These are phyloP conservation scores for Oryza longistaminata DNA, from an alignment of 176 grass and related monocot genomes.

Conservation along the genomic window DNA sequence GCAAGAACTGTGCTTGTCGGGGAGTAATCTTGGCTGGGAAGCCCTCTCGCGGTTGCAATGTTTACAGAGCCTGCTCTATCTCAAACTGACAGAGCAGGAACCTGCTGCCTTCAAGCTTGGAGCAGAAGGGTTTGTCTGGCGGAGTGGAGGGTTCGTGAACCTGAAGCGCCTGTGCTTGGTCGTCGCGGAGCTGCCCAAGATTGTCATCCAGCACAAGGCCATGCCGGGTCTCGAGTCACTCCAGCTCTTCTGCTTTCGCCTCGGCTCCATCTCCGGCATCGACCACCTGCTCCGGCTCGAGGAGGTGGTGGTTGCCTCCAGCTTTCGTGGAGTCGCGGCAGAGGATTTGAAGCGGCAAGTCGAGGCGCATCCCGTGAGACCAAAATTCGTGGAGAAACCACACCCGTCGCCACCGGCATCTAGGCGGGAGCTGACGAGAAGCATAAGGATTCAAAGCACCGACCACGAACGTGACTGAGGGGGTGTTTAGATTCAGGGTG, in stretches of 20 bases:
- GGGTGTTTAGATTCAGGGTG: too few species aligned
- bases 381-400: background rate
- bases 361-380: background rate
- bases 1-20: background rate
- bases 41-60: background rate
- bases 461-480: too few species aligned
- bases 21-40: background rate
- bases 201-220: background rate
- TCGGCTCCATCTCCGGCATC: background rate
- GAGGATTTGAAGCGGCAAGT: background rate
- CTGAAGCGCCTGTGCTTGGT: background rate
- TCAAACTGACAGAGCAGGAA: background rate
- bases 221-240: background rate
- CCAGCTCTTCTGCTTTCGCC: background rate
- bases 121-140: background rate
- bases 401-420: too few species aligned
- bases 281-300: background rate
- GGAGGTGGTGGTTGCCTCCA: background rate
- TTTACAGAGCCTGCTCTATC: background rate
- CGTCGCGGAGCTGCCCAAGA: background rate
- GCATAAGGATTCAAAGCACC: too few species aligned
- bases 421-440: too few species aligned
- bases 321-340: background rate
- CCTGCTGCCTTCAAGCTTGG: background rate
- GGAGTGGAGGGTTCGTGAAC: background rate